Evolutionary conservation across 768 basidiomycete species (phyloP), one percentile per base, ranked within the genome.

Genomic region (Termitomyces bulborhizus): DNA sequence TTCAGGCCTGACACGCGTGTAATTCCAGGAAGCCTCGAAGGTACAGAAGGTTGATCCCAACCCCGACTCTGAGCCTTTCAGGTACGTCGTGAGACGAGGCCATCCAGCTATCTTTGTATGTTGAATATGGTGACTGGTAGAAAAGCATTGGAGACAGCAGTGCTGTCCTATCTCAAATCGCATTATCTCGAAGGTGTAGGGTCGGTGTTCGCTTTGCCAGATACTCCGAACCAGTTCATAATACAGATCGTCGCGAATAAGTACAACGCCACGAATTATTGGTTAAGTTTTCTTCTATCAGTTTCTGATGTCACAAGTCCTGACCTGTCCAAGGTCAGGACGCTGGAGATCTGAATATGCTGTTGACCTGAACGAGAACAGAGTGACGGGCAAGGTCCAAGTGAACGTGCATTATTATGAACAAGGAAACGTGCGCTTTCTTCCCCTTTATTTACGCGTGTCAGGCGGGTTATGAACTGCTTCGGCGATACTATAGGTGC

Each of bases 371-470:
- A 79, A 76, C 16, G 74, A 79, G 40, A 79, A 80, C 51, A 77
- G 71, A 56, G 75, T 97, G 5, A 69, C 71, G n/a, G 94, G 93
- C 0, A 81, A 75, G 62, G 82, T 97, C 15, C 74, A 86, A 7
- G 80, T 90, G 43, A 90, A 93, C 63, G 86, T 98, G 12, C 97
- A 99, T 69, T 98, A 98, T 66, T 98, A 95, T 65, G 97, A 99
- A 68, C 93, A 97, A 66, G 96, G 96, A 61, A 96, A 95, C 67
- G 93, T 95, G 53, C 49, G 84, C 62, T 4, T 27, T 36, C 18
- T 44, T 34, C 21, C 15, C 27, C 9, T 47, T 36, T n/a, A n/a
- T n/a, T 16, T 31, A 18, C 5, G 13, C 26, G 40, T 51, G 3
- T 37, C 44, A 21, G 40, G 15, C 49, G 42, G 43, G 56, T 31